Conservation (phyloP, 2,329 filamentous ascomycete genomes). For the Cladorrhinum sp. region DNA sequence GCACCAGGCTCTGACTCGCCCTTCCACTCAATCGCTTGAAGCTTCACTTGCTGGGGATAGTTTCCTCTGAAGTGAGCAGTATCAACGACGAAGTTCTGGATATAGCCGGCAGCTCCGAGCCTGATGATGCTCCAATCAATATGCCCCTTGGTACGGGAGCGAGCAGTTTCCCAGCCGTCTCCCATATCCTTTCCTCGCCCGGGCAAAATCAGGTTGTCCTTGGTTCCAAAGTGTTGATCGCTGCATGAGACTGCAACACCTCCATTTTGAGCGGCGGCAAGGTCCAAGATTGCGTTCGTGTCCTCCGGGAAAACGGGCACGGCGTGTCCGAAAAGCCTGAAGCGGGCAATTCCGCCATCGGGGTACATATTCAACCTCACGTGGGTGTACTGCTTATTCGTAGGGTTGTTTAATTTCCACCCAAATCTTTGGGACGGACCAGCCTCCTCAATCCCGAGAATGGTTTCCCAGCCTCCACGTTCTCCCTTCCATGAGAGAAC, state of each 20-base stretch:
- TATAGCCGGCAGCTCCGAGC: slow-evolving; percentile 63
- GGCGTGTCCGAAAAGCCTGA: slow-evolving; percentile 72
- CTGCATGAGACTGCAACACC: slow-evolving; percentile 72
- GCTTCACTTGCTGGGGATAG: slow-evolving; percentile 72
- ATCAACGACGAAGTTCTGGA: slow-evolving; percentile 69
- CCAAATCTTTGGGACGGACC: slow-evolving; percentile 70
- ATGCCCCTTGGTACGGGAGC: slow-evolving; percentile 68
- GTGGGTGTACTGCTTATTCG: slow-evolving; percentile 70
- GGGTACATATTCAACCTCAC: slow-evolving; percentile 82
- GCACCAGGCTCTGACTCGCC: slow-evolving; percentile 50
- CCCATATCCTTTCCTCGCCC: slow-evolving; percentile 81
- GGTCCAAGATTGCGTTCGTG: slow-evolving; percentile 64
- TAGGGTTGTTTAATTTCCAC: slow-evolving; percentile 62
- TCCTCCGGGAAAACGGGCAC: slow-evolving; percentile 73
- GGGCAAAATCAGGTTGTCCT: slow-evolving; percentile 75
- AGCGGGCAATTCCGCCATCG: slow-evolving; percentile 78
- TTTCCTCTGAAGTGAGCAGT: slow-evolving; percentile 83
- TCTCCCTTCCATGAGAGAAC: slow-evolving; percentile 60
- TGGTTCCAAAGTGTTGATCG: slow-evolving; percentile 81
- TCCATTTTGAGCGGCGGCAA: slow-evolving; percentile 75
- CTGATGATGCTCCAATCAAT: slow-evolving; percentile 78
- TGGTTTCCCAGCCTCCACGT: slow-evolving; percentile 66
- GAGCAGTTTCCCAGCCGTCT: slow-evolving; percentile 82
- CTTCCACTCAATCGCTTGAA: slow-evolving; percentile 60
- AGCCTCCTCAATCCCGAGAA: slow-evolving; percentile 67